phyloP scores from a whole-genome alignment of 305 asterid species.

The Fraxinus platypoda region DNA sequence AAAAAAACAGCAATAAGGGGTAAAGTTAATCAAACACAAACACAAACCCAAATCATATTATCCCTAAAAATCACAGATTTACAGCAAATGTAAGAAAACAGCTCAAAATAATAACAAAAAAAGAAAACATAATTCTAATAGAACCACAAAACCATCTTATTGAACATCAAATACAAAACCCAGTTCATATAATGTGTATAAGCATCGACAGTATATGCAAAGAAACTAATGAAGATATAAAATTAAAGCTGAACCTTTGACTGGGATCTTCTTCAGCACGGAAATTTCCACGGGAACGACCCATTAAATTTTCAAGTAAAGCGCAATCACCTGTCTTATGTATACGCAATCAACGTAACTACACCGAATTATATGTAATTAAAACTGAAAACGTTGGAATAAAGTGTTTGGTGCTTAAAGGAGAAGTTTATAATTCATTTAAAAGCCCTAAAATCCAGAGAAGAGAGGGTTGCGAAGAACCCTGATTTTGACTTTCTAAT shows the following conservation, averaged over 20 bases:
- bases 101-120: background rate
- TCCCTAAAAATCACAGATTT: background rate
- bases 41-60: background rate
- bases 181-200: slow-evolving; percentile 14
- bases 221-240: background rate
- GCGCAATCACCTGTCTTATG: background rate
- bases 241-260: slow-evolving; percentile 48
- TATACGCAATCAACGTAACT: slow-evolving; percentile 11
- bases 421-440: background rate
- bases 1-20: background rate
- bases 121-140: background rate
- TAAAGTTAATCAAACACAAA: background rate
- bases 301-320: slow-evolving; percentile 47
- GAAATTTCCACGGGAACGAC: slow-evolving; percentile 81
- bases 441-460: slow-evolving; percentile 34
- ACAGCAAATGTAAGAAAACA: background rate
- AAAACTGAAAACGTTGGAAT: background rate
- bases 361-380: background rate
- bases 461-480: slow-evolving; percentile 13
- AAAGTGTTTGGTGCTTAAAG: background rate
- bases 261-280: slow-evolving; percentile 74
- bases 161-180: background rate
- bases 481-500: slow-evolving; percentile 21
- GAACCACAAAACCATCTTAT: background rate
- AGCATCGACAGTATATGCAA: background rate